Evolutionary conservation across 116 monocot species (phyloP), one percentile per base, ranked within the genome.

Genomic region (Zostera marina): DNA sequence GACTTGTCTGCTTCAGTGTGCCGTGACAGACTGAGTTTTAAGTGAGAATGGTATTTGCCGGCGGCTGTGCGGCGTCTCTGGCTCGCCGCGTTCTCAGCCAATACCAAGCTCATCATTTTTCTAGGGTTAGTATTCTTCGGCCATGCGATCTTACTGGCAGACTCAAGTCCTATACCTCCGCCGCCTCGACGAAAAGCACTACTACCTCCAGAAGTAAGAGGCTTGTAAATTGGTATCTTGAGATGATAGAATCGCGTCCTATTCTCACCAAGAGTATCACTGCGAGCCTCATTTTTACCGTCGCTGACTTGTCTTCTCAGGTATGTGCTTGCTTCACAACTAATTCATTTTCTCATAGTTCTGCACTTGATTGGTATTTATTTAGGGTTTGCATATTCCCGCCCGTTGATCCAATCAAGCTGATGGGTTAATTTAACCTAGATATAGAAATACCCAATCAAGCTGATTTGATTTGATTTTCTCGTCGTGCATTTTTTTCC

Each of bases 191-290:
- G 8, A 16, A 51, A 6, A 19, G 15, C 49, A 7, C 9, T 8
- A 10, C 66, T 12, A 47, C 49, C 10, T 7, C 64, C 11, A 8
- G 11, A 11, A 59, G 72, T 65, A 74, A 53, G 46, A 79, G 84
- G 60, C 71, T 88, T 40, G 79, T 88, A 40, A 22, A 62, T 26
- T 93, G 93, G 93, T 93, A 93, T 51, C 69, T 93, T 0, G 56
- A 81, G n/a, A 81, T 81, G 84, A 76, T 93, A 54, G 84, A 79
- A 22, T 42, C 70, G 2, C 76, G 77, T 3, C 93, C 93, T 9
- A 54, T 93, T 16, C 58, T 84, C 15, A 93, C 93, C 7, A 93
- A 93, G 65, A 74, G 93, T 72, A 42, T 93, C 62, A 93, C 93
- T 11, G 79, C 93, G 38, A 81, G 79, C 0, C 52, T 70, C 55